Evolutionary conservation across 2,329 filamentous ascomycete species (phyloP).

Genomic region (Fusarium nelsonii): DNA sequence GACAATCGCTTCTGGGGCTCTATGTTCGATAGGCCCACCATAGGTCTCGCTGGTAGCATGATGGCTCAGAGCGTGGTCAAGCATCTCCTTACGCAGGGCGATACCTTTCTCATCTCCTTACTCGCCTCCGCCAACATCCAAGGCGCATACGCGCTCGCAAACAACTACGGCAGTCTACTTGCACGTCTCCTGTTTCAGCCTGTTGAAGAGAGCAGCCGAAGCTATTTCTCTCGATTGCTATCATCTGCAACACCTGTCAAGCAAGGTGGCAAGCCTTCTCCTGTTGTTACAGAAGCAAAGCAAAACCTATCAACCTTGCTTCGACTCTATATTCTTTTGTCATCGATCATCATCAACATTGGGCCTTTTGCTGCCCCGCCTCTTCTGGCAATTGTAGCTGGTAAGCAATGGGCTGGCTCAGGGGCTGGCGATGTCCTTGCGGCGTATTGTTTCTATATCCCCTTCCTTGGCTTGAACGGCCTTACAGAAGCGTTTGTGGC

Average conservation of each 20-base stretch:
- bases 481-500: conserved; percentile 93
- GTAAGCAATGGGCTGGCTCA: conserved; percentile 78
- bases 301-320: conserved; percentile 73
- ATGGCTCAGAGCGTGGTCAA: conserved; percentile 92
- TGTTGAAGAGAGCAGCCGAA: conserved; percentile 92
- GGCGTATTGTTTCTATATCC: conserved; percentile 92
- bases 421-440: conserved; percentile 81
- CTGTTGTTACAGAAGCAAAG: conserved; percentile 57
- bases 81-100: conserved; percentile 93
- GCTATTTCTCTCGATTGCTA: conserved; percentile 87
- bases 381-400: conserved; percentile 80
- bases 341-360: conserved; percentile 74
- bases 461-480: conserved; percentile 91
- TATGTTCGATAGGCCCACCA: conserved; percentile 76
- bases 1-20: conserved; percentile 62
- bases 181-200: conserved; percentile 94
- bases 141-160: conserved; percentile 91
- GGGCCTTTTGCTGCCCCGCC: conserved; percentile 82
- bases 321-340: conserved; percentile 79
- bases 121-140: conserved; percentile 84
- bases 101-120: conserved; percentile 86
- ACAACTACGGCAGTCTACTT: conserved; percentile 92
- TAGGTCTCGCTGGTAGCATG: conserved; percentile 82
- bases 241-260: conserved; percentile 48
- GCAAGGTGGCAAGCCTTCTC: conserved; percentile 39